Conservation (phyloP, 192 early-diverging fungal species). For the Backusella circina region DNA sequence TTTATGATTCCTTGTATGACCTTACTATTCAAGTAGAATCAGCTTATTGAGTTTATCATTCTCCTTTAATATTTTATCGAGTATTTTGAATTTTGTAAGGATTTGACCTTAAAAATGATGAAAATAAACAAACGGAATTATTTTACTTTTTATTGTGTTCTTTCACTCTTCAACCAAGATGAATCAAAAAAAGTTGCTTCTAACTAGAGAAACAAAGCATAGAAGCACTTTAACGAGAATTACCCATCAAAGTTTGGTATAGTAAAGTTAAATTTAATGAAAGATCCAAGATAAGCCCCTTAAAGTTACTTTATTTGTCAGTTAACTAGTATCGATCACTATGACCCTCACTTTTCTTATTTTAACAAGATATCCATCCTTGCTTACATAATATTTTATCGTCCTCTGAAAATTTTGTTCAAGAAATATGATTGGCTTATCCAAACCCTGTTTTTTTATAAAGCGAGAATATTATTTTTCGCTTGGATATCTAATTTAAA, state of each 20-base stretch:
- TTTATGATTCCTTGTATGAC: not conserved
- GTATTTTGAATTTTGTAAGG: too few species aligned
- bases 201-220: too few species aligned
- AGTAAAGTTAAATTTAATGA: not conserved
- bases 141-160: not conserved
- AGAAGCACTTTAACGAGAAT: too few species aligned
- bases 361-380: too few species aligned
- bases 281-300: not conserved
- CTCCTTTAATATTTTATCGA: too few species aligned
- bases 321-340: too few species aligned
- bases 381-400: not conserved
- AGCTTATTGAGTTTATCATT: not conserved
- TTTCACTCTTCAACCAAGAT: not conserved
- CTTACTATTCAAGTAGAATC: not conserved
- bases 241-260: not conserved
- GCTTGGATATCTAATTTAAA: too few species aligned
- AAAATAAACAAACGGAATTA: not conserved
- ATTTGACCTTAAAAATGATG: not conserved
- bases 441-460: not conserved
- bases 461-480: not conserved
- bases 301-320: not conserved
- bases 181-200: too few species aligned
- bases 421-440: not conserved
- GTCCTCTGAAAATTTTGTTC: not conserved
- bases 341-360: not conserved